Base-by-base conservation (phyloP, 2,329 filamentous ascomycete genomes). In the Drechslerella dactyloides region DNA sequence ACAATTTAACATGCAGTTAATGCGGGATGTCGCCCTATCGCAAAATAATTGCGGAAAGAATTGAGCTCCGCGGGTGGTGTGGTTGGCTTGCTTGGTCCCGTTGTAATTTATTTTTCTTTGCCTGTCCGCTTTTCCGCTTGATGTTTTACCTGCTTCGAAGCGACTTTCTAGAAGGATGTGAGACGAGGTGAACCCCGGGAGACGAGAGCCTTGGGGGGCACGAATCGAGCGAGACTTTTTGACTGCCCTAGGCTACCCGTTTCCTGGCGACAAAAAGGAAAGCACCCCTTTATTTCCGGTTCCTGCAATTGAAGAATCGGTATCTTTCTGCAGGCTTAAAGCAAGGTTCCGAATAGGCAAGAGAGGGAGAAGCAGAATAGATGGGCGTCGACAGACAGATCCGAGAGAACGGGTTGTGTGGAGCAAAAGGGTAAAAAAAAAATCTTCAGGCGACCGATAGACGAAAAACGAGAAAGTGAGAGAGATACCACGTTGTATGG, bases 91-190 rank as follows among this genome's bases (percentile, higher is more conserved):
- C 55, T 57, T 55, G 50, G 44, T 46, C 42, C 48, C 53, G 64
- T 46, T 69, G 64, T 56, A 60, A 59, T 64, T 42, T 70, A 42
- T 59, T 59, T 70, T 70, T 63, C n/a, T 17, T 42, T 13, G 13
- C n/a, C 37, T 42, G 27, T 33, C 3, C 8, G 27, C 27, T 15
- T 42, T 42, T 42, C 54, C 42, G 54, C 27, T 58, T 19, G 59
- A 46, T 69, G 66, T 70, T 70, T 70, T 64, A 70, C 66, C 59
- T 70, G 19, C 59, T 64, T 70, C 66, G 66, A 70, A 70, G 66
- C 66, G 66, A 70, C 66, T 70, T 70, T 70, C 66, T 70, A 70
- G 66, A 70, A 70, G 66, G 66, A 70, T 70, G 19, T 70, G 66
- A 64, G 66, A 70, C 66, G 66, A 70, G 66, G 66, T 70, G 66